Base-by-base conservation (phyloP, 495 filamentous ascomycete species). In the Tuber aestivum region DNA sequence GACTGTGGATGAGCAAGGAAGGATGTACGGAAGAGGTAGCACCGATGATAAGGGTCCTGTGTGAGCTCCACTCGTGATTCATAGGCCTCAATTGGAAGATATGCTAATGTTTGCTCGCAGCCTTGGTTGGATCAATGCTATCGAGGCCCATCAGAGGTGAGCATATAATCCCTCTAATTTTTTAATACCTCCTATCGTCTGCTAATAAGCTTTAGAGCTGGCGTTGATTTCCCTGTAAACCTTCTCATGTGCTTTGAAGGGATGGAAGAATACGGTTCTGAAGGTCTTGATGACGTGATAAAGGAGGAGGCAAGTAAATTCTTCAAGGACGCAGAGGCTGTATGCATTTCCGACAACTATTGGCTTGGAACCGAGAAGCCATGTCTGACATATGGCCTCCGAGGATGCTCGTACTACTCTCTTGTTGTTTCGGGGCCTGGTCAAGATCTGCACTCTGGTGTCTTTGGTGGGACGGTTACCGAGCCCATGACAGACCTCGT, bases 291-390 rank as follows among this genome's bases (percentile, higher is more conserved):
- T 77, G 95, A 97, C 68, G 92, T 97, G 77, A 97, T 99, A 84
- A 87, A 91, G 77, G 90, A 87, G 27, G 96, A 99, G 85, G 91
- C 89, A 79, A 93, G 94, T 86, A 90, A 90, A 73, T 98, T 89
- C 87, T 99, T 99, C 86, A 92, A 92, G 79, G 95, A 97, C 78
- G 90, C 93, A 8, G 96, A 99, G 77, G 96, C 94, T 8, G 94
- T 97, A 32, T 98, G 96, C 87, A 99, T 99, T 82, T 96, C 93
- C 71, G 96, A 99, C 85, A 99, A 99, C 87, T 99, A 99, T 90
- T 99, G 96, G 96, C 91, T 99, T 23, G 95, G 95, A 45, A 97
- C 95, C 10, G 93, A 98, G 88, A 97, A 97, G 85, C 96, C 96
- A 3, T 99, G 96, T 80, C 85, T 99, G 74, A 98, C 96, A 18